phyloP scores from a whole-genome alignment of 2,329 filamentous ascomycete species.

The Aphanocladium album region DNA sequence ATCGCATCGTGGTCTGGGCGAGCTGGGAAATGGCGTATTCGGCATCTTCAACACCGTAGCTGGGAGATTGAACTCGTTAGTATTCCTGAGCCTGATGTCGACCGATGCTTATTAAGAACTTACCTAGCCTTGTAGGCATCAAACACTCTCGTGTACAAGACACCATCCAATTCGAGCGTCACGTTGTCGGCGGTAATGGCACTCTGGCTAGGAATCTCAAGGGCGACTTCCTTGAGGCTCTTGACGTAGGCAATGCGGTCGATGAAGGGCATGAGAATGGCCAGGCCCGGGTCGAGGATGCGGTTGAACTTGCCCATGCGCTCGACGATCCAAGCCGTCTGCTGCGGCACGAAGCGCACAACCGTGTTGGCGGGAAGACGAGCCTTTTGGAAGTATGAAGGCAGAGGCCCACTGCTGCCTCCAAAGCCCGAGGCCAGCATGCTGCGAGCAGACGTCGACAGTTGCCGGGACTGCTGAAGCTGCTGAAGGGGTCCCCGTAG shows the following conservation, averaged over 20 bases:
- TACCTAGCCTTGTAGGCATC: slow-evolving; percentile 97
- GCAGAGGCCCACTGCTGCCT: slow-evolving; percentile 31
- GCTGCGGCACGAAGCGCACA: slow-evolving; percentile 95
- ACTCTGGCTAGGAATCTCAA: slow-evolving; percentile 96
- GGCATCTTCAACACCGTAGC: slow-evolving; percentile 96
- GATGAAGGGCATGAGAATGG: slow-evolving; percentile 81
- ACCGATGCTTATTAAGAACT: slow-evolving; percentile 18
- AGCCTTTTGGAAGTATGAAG: slow-evolving; percentile 74
- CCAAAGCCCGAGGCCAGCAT: slow-evolving; percentile 31
- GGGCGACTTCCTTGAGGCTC: slow-evolving; percentile 89
- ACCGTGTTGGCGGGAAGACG: slow-evolving; percentile 87
- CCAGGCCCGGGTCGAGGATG: slow-evolving; percentile 87
- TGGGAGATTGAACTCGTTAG: slow-evolving; percentile 32
- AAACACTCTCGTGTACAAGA: slow-evolving; percentile 92
- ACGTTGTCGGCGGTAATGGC: slow-evolving; percentile 99
- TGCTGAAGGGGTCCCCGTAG: slow-evolving; percentile 20
- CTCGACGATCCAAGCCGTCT: slow-evolving; percentile 99
- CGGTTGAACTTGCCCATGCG: slow-evolving; percentile 97
- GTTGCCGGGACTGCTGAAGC: slow-evolving; percentile 21
- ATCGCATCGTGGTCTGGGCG: slow-evolving; percentile 97
- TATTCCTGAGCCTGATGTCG: not conserved
- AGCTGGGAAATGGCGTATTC: slow-evolving; percentile 98
- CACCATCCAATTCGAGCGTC: slow-evolving; percentile 90
- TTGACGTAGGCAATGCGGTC: slow-evolving; percentile 98
- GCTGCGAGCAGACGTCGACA: slow-evolving; percentile 27